A percentile compares a stretch with the other conserved stretches of the same genome.
phyloP scores from a whole-genome alignment of 495 filamentous ascomycete species.

The Xylaria nigripes region DNA sequence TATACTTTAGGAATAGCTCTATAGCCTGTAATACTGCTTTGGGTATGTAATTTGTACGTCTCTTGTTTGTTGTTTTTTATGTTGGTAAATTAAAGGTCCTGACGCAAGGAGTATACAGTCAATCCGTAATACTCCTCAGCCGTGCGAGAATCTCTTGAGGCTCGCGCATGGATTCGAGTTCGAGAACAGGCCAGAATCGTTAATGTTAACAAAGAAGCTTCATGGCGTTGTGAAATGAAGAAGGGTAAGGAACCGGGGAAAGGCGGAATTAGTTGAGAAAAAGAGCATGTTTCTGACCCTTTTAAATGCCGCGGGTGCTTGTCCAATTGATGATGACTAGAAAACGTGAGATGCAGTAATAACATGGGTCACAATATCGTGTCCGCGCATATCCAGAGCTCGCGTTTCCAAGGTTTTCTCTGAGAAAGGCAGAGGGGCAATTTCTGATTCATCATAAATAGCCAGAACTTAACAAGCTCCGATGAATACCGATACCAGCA shows the following conservation, averaged over 20 bases:
- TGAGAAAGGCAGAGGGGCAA: neutral
- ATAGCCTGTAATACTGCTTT: too few species aligned
- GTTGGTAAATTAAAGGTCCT: constrained; percentile 35
- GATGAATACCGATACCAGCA: neutral
- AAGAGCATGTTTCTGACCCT: too few species aligned
- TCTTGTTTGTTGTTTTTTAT: constrained; percentile 5
- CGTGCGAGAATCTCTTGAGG: constrained; percentile 36
- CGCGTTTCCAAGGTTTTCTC: neutral
- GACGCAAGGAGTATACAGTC: constrained; percentile 58
- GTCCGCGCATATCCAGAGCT: neutral
- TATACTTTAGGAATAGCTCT: too few species aligned
- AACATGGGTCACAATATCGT: too few species aligned
- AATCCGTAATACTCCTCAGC: constrained; percentile 54
- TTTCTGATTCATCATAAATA: neutral
- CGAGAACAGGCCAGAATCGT: too few species aligned
- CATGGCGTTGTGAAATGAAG: too few species aligned
- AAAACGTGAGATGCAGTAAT: too few species aligned
- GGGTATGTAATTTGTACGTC: neutral
- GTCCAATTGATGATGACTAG: too few species aligned
- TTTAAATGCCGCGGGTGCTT: too few species aligned
- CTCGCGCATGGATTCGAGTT: constrained; percentile 26
- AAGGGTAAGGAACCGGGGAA: too few species aligned
- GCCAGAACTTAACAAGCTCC: neutral
- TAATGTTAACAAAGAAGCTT: too few species aligned
- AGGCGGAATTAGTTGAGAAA: too few species aligned